A percentile compares a stretch with the other conserved stretches of the same genome.
Conservation (phyloP, 352 stramenopile species). For the Thraustochytrium sp. region DNA sequence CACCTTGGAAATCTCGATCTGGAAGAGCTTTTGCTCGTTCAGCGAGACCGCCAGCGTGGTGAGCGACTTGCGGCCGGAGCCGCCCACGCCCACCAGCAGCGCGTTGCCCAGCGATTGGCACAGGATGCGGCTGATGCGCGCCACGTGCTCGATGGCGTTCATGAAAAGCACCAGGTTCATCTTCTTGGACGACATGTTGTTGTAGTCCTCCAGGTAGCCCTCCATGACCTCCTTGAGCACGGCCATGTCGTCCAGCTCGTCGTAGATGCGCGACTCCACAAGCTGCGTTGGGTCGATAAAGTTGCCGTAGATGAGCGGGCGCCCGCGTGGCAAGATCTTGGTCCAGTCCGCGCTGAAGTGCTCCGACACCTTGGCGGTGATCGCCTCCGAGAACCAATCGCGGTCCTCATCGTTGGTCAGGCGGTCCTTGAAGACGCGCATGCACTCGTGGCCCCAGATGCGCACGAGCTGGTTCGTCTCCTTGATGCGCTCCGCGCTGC, state of each 20-base stretch:
- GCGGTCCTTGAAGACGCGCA: conserved; percentile 87
- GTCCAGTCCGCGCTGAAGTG: conserved; percentile 64
- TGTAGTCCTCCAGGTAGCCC: conserved; percentile 88
- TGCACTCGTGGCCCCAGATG: conserved; percentile 86
- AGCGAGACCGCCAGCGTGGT: conserved; percentile 86
- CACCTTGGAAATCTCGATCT: conserved; percentile 90
- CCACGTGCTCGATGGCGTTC: conserved; percentile 87
- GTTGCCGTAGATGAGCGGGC: conserved; percentile 75
- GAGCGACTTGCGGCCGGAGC: conserved; percentile 81
- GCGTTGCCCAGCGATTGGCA: conserved; percentile 85
- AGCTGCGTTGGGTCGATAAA: conserved; percentile 70
- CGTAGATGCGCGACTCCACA: conserved; percentile 67
- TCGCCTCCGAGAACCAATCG: conserved; percentile 74
- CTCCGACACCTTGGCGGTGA: conserved; percentile 84
- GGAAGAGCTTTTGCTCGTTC: conserved; percentile 85
- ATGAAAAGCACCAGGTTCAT: conserved; percentile 91
- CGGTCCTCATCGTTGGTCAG: conserved; percentile 78
- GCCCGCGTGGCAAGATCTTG: conserved; percentile 44
- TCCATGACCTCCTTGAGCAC: conserved; percentile 74
- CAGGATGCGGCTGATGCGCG: conserved; percentile 82
- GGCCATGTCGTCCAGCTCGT: conserved; percentile 72
- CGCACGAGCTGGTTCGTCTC: conserved; percentile 60
- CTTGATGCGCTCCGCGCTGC: conserved; percentile 67
- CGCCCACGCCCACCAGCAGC: conserved; percentile 82
- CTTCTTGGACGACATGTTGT: conserved; percentile 80